Base-by-base conservation (phyloP, 2,329 filamentous ascomycete genomes). In the Ceratocystis colombiana region DNA sequence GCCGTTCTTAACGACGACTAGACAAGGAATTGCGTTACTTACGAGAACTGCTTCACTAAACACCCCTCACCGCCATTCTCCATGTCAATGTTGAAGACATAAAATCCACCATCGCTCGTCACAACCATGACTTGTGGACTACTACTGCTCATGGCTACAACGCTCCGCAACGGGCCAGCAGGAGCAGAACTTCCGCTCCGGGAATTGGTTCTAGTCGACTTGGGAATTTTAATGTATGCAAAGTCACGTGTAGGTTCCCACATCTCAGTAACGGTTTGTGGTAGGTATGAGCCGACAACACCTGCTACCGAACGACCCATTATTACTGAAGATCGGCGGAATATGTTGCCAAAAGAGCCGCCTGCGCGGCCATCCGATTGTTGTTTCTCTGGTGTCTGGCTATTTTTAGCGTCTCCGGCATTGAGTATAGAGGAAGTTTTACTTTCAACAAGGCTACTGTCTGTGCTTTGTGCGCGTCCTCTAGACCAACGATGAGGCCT, bases 91-190 rank as follows among this genome's bases (percentile, higher is more conserved):
- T 90, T 93, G 76, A 93, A 99, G 37, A 97, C 88, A 71, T 94
- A 96, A 73, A 96, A 97, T 28, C 88, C 88, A 8, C 94, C 94
- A 74, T 99, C 94, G 71, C 88, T 96, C 0, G 94, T 99, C 15
- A 96, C 92, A 0, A 97, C 90, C 92, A 99, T 97, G 62, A 99
- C 89, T 72, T 97, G 92, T 0, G 94, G 94, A 30, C 89, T 92
- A 73, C 87, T 96, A 72, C 88, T 94, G 73, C 90, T 96, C 87
- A 99, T 95, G 7, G 94, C 93, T 55, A 99, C 94, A n/a, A 99
- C 93, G 70, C 90, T 96, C 70, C 89, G 82, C 50, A 96, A 76
- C 0, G 89, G 86, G 0, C 59, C 63, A 5, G 46, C 37, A 15
- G 55, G 33, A 1, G 57, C 50, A 17, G 81, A 71, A 5, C 74